Evolutionary conservation across 495 filamentous ascomycete genomes (phyloP).

Genomic region (Daldinia childiae): DNA sequence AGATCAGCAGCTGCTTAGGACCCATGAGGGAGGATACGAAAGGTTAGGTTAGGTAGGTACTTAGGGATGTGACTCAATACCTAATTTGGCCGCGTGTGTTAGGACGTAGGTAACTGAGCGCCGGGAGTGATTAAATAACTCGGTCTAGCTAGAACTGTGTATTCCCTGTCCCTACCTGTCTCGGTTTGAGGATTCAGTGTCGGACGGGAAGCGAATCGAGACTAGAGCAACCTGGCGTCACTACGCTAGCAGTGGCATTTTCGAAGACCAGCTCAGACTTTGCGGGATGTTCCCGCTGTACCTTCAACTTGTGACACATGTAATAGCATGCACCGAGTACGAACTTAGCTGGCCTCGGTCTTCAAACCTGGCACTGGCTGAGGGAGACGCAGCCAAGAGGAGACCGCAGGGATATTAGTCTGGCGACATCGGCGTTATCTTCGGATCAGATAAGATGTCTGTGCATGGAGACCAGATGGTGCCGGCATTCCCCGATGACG

Average conservation of each 20-base stretch:
- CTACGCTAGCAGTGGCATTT: conserved; percentile 5
- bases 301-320: conserved; percentile 3
- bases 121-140: conserved; percentile 9
- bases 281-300: conserved; percentile 6
- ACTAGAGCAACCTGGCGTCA: background rate
- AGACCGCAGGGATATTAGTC: conserved; percentile 16
- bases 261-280: conserved; percentile 20
- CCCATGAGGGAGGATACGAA: conserved; percentile 9
- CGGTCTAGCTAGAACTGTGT: background rate
- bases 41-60: no score
- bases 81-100: conserved; percentile 28
- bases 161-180: conserved; percentile 7
- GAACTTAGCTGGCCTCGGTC: conserved; percentile 12
- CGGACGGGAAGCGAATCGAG: conserved; percentile 3
- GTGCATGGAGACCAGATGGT: conserved; percentile 7
- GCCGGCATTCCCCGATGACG: conserved; percentile 37
- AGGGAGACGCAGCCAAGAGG: conserved; percentile 31
- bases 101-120: conserved; percentile 12
- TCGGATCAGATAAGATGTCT: conserved; percentile 63
- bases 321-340: conserved; percentile 10
- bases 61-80: conserved; percentile 14
- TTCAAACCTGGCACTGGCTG: conserved; percentile 11
- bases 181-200: conserved; percentile 8
- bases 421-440: conserved; percentile 60
- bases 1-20: conserved; percentile 18